A percentile compares a stretch with the other conserved stretches of the same genome.
These are phyloP conservation scores for Pholiota conissans DNA, from an alignment of 768 basidiomycete genomes.

Conservation along the genomic window DNA sequence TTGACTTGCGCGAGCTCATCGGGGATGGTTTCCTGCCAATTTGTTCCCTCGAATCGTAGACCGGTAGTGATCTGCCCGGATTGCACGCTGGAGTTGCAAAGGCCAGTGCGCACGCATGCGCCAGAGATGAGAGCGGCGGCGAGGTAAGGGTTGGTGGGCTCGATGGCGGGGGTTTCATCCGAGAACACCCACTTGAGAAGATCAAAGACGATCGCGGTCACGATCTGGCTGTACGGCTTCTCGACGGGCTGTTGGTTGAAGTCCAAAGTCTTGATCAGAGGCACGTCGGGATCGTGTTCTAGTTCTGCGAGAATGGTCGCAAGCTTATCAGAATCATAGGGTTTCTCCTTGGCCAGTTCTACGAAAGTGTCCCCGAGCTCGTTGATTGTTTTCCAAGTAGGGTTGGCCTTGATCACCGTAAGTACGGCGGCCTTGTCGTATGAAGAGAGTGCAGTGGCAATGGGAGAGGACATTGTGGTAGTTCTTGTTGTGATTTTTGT, in stretches of 20 bases:
- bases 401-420: background rate
- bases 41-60: background rate
- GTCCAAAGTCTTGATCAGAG: background rate
- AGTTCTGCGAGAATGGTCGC: background rate
- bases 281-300: background rate
- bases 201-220: background rate
- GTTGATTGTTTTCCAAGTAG: conserved; percentile 1
- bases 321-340: background rate
- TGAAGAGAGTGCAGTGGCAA: background rate
- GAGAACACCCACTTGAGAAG: background rate
- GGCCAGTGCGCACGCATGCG: conserved; percentile 2
- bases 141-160: conserved; percentile 1
- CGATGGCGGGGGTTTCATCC: background rate
- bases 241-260: background rate
- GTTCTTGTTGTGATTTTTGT: too few relatives aligned
- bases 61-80: background rate
- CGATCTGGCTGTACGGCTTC: background rate
- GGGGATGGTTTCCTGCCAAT: background rate
- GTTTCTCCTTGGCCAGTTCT: background rate
- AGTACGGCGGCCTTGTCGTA: background rate
- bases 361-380: background rate
- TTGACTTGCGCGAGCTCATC: background rate
- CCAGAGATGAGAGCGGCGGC: conserved; percentile 2
- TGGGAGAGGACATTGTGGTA: background rate
- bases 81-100: conserved; percentile 2